A percentile compares a stretch with the other conserved stretches of the same genome.
Conservation (phyloP, 2,329 filamentous ascomycete species). For the Epichloe gansuensis region DNA sequence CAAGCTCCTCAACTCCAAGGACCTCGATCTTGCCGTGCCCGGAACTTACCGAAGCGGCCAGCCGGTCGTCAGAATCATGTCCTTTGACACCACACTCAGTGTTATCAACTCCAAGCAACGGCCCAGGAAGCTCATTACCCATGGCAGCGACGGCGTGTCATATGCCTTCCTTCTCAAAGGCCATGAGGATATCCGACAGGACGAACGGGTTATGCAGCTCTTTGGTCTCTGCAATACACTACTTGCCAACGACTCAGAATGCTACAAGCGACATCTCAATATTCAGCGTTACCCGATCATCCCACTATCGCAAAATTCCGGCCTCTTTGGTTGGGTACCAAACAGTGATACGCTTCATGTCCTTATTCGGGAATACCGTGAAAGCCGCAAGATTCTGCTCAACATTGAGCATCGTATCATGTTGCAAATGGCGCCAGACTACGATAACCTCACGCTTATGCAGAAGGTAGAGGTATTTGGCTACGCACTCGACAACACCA, state of each 20-base stretch:
- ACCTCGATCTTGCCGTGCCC: slow-evolving; percentile 88
- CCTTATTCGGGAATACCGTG: slow-evolving; percentile 91
- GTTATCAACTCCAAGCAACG: slow-evolving; percentile 97
- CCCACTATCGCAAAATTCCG: slow-evolving; percentile 89
- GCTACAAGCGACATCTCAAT: slow-evolving; percentile 90
- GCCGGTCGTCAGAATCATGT: slow-evolving; percentile 71
- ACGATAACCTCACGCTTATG: slow-evolving; percentile 97
- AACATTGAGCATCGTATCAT: slow-evolving; percentile 99
- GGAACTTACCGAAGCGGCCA: slow-evolving; percentile 76
- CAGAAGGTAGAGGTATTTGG: slow-evolving; percentile 99
- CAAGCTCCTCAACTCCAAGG: slow-evolving; percentile 70
- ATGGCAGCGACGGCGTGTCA: slow-evolving; percentile 74
- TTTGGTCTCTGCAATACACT: slow-evolving; percentile 97
- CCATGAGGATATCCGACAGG: slow-evolving; percentile 98
- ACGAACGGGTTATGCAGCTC: slow-evolving; percentile 98
- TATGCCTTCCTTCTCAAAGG: slow-evolving; percentile 93
- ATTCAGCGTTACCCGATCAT: slow-evolving; percentile 97
- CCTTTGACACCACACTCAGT: slow-evolving; percentile 78
- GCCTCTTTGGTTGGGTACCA: slow-evolving; percentile 88
- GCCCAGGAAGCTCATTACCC: slow-evolving; percentile 75
- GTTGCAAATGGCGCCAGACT: slow-evolving; percentile 98
- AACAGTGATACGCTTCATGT: slow-evolving; percentile 97
- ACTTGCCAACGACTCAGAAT: slow-evolving; percentile 84
- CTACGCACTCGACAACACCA: slow-evolving; percentile 97
- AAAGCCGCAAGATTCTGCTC: slow-evolving; percentile 90